These are phyloP conservation scores for Helotiales sp. DNA, from an alignment of 2,329 filamentous ascomycete species.

Conservation along the genomic window DNA sequence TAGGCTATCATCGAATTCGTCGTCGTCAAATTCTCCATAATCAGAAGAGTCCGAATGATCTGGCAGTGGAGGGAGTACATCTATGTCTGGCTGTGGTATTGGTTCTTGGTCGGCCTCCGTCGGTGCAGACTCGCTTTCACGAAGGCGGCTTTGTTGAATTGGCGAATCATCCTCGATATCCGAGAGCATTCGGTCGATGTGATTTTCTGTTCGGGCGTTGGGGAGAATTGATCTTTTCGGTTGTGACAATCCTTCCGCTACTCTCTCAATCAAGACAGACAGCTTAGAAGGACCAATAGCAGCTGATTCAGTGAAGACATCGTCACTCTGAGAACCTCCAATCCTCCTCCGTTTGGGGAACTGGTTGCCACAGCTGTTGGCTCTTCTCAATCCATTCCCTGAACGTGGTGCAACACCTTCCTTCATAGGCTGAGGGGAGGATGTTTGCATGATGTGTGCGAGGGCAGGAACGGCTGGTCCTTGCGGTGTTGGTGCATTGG, in stretches of 20 bases:
- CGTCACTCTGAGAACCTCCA: slow-evolving; percentile 47
- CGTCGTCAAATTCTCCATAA: slow-evolving; percentile 58
- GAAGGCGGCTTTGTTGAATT: slow-evolving; percentile 13
- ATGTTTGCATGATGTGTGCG: slow-evolving; percentile 70
- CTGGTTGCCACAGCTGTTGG: slow-evolving; percentile 71
- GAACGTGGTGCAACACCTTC: slow-evolving; percentile 48
- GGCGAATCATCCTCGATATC: slow-evolving; percentile 11
- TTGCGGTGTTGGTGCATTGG: slow-evolving; percentile 40
- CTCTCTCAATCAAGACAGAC: slow-evolving; percentile 68
- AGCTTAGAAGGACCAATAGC: slow-evolving; percentile 59
- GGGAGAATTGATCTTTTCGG: slow-evolving; percentile 24
- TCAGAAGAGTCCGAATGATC: slow-evolving; percentile 36
- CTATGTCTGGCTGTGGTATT: background rate
- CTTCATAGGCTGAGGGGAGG: slow-evolving; percentile 66
- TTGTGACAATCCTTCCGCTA: slow-evolving; percentile 55
- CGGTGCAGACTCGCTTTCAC: background rate
- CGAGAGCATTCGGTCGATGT: background rate
- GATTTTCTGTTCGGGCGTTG: background rate
- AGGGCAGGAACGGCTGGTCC: slow-evolving; percentile 56
- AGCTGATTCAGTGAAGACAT: slow-evolving; percentile 44
- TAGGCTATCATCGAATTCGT: slow-evolving; percentile 47
- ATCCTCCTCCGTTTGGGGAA: slow-evolving; percentile 74
- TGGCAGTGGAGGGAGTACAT: slow-evolving; percentile 1
- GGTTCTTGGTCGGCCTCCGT: background rate
- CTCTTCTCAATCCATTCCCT: slow-evolving; percentile 61